phyloP scores from a whole-genome alignment of 305 asterid species.

The Solanum hybrid region DNA sequence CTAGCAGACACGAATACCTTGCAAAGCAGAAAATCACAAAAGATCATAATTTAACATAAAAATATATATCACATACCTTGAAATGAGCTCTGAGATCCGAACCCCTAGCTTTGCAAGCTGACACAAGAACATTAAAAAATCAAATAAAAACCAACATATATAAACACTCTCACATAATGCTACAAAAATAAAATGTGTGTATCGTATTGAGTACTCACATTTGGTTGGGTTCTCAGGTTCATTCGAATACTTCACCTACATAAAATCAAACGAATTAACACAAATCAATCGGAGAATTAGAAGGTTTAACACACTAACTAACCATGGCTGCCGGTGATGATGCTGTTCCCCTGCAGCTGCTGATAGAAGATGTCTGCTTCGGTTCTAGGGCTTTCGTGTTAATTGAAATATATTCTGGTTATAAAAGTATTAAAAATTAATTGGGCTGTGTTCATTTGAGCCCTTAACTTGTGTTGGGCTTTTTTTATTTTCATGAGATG shows the following conservation, averaged over 20 bases:
- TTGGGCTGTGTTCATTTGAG: background rate
- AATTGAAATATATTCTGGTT: background rate
- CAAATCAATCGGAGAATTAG: background rate
- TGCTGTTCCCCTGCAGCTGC: background rate
- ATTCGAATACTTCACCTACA: conserved; percentile 68
- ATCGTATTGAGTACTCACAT: conserved; percentile 24
- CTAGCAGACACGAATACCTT: background rate
- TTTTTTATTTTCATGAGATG: background rate
- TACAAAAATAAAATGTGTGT: background rate
- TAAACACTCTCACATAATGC: background rate
- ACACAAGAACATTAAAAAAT: background rate
- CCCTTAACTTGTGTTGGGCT: background rate
- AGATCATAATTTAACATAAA: background rate
- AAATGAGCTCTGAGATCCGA: conserved; percentile 73
- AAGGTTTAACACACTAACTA: background rate
- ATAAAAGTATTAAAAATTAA: background rate
- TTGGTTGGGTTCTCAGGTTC: conserved; percentile 70
- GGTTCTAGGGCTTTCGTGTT: background rate
- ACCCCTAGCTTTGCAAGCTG: conserved; percentile 87
- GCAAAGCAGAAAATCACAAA: background rate
- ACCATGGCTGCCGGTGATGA: background rate
- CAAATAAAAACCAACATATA: background rate
- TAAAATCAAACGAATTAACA: background rate
- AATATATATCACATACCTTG: conserved; percentile 32
- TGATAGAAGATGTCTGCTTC: background rate